phyloP scores from a whole-genome alignment of 257 asterid species.

The Rauvolfia tetraphylla region DNA sequence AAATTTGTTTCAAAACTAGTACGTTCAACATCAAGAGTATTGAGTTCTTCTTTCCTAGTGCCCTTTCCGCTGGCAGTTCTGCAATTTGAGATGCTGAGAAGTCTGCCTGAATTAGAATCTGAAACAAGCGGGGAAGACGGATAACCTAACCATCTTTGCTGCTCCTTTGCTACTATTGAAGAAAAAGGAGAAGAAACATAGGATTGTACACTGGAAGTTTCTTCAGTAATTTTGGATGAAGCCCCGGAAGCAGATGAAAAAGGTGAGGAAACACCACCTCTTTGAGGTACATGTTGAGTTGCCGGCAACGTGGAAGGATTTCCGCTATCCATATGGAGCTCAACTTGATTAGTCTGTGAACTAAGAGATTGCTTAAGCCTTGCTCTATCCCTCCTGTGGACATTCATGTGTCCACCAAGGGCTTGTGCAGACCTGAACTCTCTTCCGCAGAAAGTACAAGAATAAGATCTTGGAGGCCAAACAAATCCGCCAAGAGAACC shows the following conservation, averaged over 20 bases:
- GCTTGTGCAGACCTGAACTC: slow-evolving; percentile 71
- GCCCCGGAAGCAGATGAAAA: slow-evolving; percentile 18
- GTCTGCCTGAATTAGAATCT: neutral
- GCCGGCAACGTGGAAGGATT: neutral
- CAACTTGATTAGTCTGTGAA: neutral
- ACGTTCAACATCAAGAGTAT: neutral
- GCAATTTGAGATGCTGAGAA: neutral
- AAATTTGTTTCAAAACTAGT: slow-evolving; percentile 23
- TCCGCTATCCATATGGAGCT: neutral
- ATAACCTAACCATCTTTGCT: neutral
- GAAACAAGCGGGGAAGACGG: slow-evolving; percentile 4
- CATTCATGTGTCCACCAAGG: slow-evolving; percentile 79
- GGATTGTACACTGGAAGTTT: slow-evolving; percentile 8
- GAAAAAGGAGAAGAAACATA: neutral
- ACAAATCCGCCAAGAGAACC: slow-evolving; percentile 37
- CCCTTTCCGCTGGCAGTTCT: neutral
- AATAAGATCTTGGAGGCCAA: slow-evolving; percentile 69
- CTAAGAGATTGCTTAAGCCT: slow-evolving; percentile 44
- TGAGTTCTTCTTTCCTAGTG: slow-evolving; percentile 3
- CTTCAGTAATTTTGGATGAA: slow-evolving; percentile 4
- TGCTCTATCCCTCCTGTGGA: slow-evolving; percentile 70
- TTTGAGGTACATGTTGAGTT: neutral
- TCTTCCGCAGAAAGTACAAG: slow-evolving; percentile 54
- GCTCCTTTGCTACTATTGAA: slow-evolving; percentile 4
- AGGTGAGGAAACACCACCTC: neutral